Conservation (phyloP, 176 grass and related monocot genomes). For the Oryza meyeriana region DNA sequence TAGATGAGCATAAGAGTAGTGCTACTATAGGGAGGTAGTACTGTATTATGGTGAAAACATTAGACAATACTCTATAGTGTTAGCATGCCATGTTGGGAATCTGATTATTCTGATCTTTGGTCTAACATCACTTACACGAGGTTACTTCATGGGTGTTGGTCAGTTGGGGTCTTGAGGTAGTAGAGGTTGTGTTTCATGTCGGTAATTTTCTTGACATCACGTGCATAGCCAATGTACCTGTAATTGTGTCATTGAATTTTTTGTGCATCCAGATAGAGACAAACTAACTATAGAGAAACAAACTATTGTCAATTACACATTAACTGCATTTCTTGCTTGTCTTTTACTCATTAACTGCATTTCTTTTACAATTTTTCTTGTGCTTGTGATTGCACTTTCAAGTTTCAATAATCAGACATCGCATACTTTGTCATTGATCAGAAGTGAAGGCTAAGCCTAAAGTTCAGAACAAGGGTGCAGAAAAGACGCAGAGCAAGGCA, state of each 20-base stretch:
- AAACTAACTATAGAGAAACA: background rate
- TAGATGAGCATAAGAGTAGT: background rate
- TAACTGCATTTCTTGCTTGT: background rate
- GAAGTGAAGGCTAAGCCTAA: slow-evolving; percentile 48
- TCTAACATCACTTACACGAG: background rate
- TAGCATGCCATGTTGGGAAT: slow-evolving; percentile 19
- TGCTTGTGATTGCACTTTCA: slow-evolving; percentile 8
- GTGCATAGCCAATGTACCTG: background rate
- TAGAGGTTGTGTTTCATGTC: background rate
- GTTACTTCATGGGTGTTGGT: background rate
- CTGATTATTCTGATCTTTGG: background rate
- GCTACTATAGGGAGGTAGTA: background rate
- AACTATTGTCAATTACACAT: background rate
- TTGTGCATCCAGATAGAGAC: slow-evolving; percentile 6
- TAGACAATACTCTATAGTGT: background rate
- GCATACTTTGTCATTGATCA: slow-evolving; percentile 34
- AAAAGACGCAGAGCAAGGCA: slow-evolving; percentile 39
- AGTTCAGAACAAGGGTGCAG: slow-evolving; percentile 41
- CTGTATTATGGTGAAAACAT: background rate
- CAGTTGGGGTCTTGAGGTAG: background rate
- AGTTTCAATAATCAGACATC: slow-evolving; percentile 7
- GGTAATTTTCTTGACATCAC: background rate
- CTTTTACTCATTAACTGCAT: slow-evolving; percentile 16
- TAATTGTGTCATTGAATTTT: background rate
- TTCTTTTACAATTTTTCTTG: slow-evolving; percentile 16